Conservation (phyloP, 2,329 filamentous ascomycete genomes). For the Fusarium sp. region DNA sequence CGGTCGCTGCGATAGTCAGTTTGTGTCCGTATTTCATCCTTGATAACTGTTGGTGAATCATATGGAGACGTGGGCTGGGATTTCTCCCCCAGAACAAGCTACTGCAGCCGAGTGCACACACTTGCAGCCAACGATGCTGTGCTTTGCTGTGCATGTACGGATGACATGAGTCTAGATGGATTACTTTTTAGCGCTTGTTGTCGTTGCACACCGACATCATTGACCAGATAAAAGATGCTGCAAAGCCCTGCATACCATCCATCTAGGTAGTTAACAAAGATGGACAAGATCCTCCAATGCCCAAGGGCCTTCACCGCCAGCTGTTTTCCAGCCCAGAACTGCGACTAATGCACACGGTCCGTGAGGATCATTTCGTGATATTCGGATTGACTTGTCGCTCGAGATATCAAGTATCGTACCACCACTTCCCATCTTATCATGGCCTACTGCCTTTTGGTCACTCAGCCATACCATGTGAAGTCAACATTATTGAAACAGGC, state of each 20-base stretch:
- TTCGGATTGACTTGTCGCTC: conserved; percentile 2
- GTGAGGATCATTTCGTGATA: conserved; percentile 20
- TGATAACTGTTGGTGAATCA: background rate
- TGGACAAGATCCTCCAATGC: conserved; percentile 8
- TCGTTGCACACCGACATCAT: conserved; percentile 25
- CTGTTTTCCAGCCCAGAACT: conserved; percentile 5
- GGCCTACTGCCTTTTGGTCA: background rate
- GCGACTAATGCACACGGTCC: conserved; percentile 30
- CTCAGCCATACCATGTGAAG: background rate
- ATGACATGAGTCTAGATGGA: conserved; percentile 13
- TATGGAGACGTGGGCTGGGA: background rate
- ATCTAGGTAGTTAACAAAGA: background rate
- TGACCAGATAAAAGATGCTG: conserved; percentile 22
- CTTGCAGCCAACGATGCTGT: conserved; percentile 6
- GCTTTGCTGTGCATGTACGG: background rate
- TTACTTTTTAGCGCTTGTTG: conserved; percentile 5
- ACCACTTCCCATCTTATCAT: conserved; percentile 22
- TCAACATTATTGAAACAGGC: background rate
- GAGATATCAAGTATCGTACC: conserved; percentile 9
- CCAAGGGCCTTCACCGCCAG: conserved; percentile 33
- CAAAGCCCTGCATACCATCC: conserved; percentile 14
- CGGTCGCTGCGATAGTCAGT: background rate
- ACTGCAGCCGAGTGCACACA: conserved; percentile 4
- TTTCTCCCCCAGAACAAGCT: conserved; percentile 17
- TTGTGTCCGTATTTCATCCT: background rate